Conservation (phyloP, 768 basidiomycete species). For the Gelatoporia subvermispora region DNA sequence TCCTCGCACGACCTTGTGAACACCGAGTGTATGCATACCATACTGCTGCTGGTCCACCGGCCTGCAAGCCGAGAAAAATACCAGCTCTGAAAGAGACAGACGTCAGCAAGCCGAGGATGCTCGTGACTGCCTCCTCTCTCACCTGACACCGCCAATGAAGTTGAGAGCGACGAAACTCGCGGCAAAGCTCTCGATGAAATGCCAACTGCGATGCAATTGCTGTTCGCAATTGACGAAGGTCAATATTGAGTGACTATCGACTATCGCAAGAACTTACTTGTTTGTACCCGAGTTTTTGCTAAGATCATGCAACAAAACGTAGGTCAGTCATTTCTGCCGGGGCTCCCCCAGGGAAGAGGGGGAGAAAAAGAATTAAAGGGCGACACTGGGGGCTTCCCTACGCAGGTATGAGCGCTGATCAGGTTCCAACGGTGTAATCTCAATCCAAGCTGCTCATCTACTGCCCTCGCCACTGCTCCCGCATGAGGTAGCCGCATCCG, state of each 20-base stretch:
- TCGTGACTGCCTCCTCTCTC: constrained; percentile 10
- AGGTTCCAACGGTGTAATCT: constrained; percentile 98
- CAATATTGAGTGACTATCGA: not conserved
- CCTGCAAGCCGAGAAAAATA: constrained; percentile 75
- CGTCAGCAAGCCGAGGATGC: not conserved
- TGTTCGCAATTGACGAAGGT: constrained; percentile 28
- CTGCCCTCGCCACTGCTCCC: constrained; percentile 20
- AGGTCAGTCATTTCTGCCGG: constrained; percentile 45
- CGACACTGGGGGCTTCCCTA: constrained; percentile 89
- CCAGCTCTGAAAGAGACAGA: constrained; percentile 46
- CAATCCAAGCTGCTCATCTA: constrained; percentile 57
- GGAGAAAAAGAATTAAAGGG: constrained; percentile 37
- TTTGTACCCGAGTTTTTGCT: constrained; percentile 78
- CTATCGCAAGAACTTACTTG: constrained; percentile 43
- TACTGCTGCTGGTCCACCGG: constrained; percentile 84
- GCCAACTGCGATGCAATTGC: constrained; percentile 87
- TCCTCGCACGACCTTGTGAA: not conserved
- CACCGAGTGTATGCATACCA: constrained; percentile 43
- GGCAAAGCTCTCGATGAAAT: constrained; percentile 78
- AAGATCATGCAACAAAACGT: constrained; percentile 19
- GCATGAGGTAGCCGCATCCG: constrained; percentile 20
- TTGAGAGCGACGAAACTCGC: constrained; percentile 88
- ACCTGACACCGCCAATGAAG: constrained; percentile 87
- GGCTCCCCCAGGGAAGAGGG: constrained; percentile 36
- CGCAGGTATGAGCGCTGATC: constrained; percentile 97